Base-by-base conservation (phyloP, 1,284 basidiomycete species). In the Puccinia horiana region DNA sequence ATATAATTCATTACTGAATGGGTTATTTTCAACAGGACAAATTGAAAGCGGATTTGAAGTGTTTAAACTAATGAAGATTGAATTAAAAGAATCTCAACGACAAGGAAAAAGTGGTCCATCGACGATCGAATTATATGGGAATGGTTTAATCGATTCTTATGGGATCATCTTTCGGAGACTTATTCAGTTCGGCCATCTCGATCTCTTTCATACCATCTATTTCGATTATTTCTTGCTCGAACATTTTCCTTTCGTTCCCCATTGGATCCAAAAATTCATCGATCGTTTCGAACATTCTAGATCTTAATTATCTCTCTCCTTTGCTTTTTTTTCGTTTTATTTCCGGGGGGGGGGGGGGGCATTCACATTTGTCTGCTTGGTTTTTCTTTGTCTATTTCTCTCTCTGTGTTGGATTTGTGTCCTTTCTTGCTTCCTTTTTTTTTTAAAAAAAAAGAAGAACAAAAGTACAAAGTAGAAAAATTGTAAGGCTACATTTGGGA, bases 161-260 rank as follows among this genome's bases (percentile, higher is more conserved):
- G 76, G 76, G 14, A 78, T 78, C 63, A 47, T 78, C 11, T 78
- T 78, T 3, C 14, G 76, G 32, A 67, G 76, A 42, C 63, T 78
- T 23, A 78, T 52, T 23, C 56, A 78, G 47, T 47, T 67, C 35
- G 76, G 76, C 23, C 61, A 78, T 20, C 44, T 78, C 47, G 47
- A 67, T 12, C 63, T 78, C 29, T 58, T 52, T 44, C 56, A 54
- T 23, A 52, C n/a, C 14, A 1, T 78, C 29, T 52, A 52, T 52
- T 9, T 18, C 4, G 58, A 78, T 1, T 40, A 5, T 42, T 70
- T 75, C 26, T 29, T n/a, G 1, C 3, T 40, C n/a, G 73, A 75
- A 75, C 35, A 56, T 3, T 75, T 75, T 20, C 4, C 73, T 23
- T 54, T 29, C 23, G n/a, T 75, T n/a, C 73, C 73, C 29, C 37